A percentile compares a stretch with the other conserved stretches of the same genome.
These are phyloP conservation scores for Neocallimastix lanati DNA, from an alignment of 192 early-diverging fungal species.

Conservation along the genomic window DNA sequence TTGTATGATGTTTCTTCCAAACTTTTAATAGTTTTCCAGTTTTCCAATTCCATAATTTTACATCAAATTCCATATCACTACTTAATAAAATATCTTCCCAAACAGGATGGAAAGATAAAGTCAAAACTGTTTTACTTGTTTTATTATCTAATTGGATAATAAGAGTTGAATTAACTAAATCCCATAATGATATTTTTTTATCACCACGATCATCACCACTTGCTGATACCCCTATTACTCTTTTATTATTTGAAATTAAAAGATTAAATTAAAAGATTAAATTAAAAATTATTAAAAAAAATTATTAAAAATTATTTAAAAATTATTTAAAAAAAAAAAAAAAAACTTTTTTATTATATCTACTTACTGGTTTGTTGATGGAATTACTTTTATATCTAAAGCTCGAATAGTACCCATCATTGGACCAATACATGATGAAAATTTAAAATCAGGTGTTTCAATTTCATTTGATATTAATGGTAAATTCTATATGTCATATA, in stretches of 20 bases:
- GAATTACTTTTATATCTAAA: constrained; percentile 12
- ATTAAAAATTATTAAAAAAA: no score
- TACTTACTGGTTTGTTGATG: constrained; percentile 10
- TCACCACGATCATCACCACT: constrained; percentile 22
- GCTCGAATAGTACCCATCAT: constrained; percentile 12
- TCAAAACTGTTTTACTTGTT: constrained; percentile 20
- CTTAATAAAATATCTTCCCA: constrained; percentile 14
- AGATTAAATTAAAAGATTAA: no score
- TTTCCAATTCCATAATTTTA: constrained; percentile 37
- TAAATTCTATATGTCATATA: constrained; percentile 6
- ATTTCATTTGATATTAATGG: constrained; percentile 11
- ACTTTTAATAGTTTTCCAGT: constrained; percentile 5
- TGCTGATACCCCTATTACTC: constrained; percentile 20
- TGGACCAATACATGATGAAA: constrained; percentile 19
- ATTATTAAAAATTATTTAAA: no score
- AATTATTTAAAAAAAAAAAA: no score
- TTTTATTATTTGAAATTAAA: not conserved
- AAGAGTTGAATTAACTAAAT: constrained; percentile 13
- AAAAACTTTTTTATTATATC: no score
- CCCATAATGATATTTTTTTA: constrained; percentile 26
- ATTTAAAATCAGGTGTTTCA: constrained; percentile 18
- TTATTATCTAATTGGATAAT: constrained; percentile 24
- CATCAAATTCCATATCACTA: constrained; percentile 35
- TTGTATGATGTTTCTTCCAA: constrained; percentile 29
- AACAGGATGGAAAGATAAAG: constrained; percentile 18